Conservation (phyloP, 31 red algal genomes). For the Pterothamnion heteromorphum region DNA sequence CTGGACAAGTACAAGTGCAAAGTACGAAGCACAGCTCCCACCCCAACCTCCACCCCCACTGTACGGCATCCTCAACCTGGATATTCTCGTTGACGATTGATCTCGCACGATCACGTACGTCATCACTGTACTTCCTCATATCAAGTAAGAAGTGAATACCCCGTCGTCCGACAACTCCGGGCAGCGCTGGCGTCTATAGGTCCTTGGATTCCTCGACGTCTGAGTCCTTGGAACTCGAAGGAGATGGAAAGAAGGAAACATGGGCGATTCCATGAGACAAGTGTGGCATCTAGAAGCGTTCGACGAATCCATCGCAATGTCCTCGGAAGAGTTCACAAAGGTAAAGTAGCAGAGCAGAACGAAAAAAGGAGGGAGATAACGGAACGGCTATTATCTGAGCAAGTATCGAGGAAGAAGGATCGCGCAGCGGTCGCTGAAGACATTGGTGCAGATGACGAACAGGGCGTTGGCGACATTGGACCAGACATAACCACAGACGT, state of each 20-base stretch:
- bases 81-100: no score
- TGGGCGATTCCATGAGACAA: not conserved
- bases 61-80: no score
- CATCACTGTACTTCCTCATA: no score
- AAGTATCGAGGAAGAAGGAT: not conserved
- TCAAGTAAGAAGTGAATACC: no score
- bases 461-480: not conserved
- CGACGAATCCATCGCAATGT: not conserved
- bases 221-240: no score
- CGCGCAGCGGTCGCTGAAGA: not conserved
- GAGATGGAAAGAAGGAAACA: constrained; percentile 2
- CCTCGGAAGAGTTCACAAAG: not conserved
- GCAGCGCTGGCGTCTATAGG: no score
- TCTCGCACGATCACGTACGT: no score
- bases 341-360: not conserved
- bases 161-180: no score
- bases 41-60: no score
- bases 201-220: no score
- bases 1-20: no score
- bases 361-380: not conserved
- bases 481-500: not conserved
- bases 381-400: not conserved
- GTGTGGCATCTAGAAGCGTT: not conserved
- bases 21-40: no score
- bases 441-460: not conserved